Evolutionary conservation across 345 rosid genomes (phyloP), one percentile per base, ranked within the genome.

Genomic region (Populus euphratica): DNA sequence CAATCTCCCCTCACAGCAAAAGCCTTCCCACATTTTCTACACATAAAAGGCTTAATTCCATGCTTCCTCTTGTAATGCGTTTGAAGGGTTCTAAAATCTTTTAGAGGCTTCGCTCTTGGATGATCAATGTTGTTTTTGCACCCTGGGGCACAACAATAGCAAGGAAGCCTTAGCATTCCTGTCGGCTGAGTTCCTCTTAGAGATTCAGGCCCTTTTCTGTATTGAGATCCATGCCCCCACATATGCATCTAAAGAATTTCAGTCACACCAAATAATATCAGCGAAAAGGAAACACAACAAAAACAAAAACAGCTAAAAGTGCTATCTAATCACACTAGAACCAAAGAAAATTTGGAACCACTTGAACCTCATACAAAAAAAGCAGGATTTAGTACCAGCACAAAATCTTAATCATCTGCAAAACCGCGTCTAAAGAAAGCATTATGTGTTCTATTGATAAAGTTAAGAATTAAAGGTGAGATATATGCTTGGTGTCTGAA

Each of bases 21-120:
- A 1, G 92, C 87, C 84, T 90, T 90, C 20, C 90, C 88, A n/a
- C 94, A 90, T 80, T 90, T 89, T 43, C 94, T 78, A 80, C 94
- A 90, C 91, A 90, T 89, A 73, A 90, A 90, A 20, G 91, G 92
- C 84, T 89, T 90, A 47, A 89, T 87, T 8, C 92, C 94, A 61
- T 90, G 94, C 84, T 89, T 90, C 71, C 92, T 80, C 80, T 89
- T 90, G 88, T 90, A 90, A 83, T 90, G 94, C 10, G 94, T 90
- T 80, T 90, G 94, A 17, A 90, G 89, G 35, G 94, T 90, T 72
- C 92, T 84, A 54, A 90, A 90, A 73, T 90, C 92, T 78, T 90
- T 90, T 54, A 90, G 89, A 11, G 94, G 91, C 85, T 84, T 90
- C 0, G 94, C 89, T 78, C 92, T 84, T 4, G 92, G 94, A 70